Evolutionary conservation across 1,284 basidiomycete genomes (phyloP), one percentile per base, ranked within the genome.

Genomic region (Austroboletus novae-zelandiae): DNA sequence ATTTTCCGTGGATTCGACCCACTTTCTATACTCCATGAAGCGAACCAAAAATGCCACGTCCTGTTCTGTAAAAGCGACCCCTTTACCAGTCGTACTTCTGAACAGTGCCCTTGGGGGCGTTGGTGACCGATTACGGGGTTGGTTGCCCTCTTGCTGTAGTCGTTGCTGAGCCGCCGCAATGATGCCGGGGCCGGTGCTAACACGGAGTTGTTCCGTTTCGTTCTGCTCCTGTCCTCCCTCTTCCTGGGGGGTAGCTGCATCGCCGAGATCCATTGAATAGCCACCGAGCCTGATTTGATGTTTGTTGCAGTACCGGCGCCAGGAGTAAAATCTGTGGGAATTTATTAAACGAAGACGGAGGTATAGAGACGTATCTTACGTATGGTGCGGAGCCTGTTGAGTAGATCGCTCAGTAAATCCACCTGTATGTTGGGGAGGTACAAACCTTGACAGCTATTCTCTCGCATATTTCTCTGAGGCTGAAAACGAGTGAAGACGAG

Each of bases 291-390:
- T 81, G 47, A 91, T 91, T 65, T 90, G 86, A 62, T 91, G 88
- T 61, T 91, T 91, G 62, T 91, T 91, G 70, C 89, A 91, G 61
- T 90, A 91, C 44, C 89, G 79, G 35, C 89, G 79, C 89, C 89
- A 91, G 0, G 88, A 90, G 65, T 89, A 91, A 64, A 91, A 91
- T n/a, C 86, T 89, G 53, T 2, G 42, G 17, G 49, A 29, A 27
- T n/a, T 40, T 47, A 50, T 47, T 48, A 25, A 43, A 54, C 52
- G 32, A 50, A 29, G 39, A 32, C 35, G 20, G 32, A 11, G 43
- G 14, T 11, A 27, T n/a, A 40, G 15, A 17, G 29, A 34, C 11
- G 9, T 18, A 44, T 61, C 79, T 59, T 72, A 89, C 84, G 89
- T 89, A 65, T 91, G 89, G 68, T 91, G 89, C 15, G 88, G 89